These are phyloP conservation scores for Senna siamea DNA, from an alignment of 306 rosid species.

Conservation along the genomic window DNA sequence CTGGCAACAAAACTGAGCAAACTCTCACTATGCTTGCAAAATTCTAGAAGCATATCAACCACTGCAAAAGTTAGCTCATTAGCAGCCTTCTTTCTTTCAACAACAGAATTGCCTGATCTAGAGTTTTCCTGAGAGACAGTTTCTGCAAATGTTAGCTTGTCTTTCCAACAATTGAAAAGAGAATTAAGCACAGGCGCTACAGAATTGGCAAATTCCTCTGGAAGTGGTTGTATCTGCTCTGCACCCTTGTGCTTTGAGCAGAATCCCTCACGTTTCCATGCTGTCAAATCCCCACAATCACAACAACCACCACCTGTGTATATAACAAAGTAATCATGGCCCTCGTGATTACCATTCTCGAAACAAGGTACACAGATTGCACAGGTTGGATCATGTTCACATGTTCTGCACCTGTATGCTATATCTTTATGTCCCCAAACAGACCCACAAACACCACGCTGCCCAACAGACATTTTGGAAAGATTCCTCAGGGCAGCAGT, in stretches of 20 bases:
- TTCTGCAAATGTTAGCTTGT: constrained; percentile 57
- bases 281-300: constrained; percentile 97
- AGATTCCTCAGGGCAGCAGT: constrained; percentile 51
- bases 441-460: constrained; percentile 92
- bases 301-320: constrained; percentile 94
- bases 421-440: constrained; percentile 88
- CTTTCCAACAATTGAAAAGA: constrained; percentile 69
- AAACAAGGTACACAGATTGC: constrained; percentile 98
- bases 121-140: constrained; percentile 43
- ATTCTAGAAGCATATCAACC: constrained; percentile 88
- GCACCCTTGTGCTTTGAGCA: constrained; percentile 92
- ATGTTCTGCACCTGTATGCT: constrained; percentile 89
- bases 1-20: constrained; percentile 86
- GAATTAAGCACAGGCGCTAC: constrained; percentile 76
- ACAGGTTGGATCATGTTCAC: constrained; percentile 91
- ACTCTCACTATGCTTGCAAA: constrained; percentile 92
- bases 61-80: constrained; percentile 73
- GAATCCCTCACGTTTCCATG: constrained; percentile 96
- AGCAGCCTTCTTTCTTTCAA: constrained; percentile 60
- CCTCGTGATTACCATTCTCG: constrained; percentile 81
- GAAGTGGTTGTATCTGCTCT: constrained; percentile 84
- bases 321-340: constrained; percentile 82
- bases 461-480: constrained; percentile 64
- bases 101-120: constrained; percentile 44
- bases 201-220: constrained; percentile 56